phyloP scores from a whole-genome alignment of 306 rosid species.

The Glycine soja region DNA sequence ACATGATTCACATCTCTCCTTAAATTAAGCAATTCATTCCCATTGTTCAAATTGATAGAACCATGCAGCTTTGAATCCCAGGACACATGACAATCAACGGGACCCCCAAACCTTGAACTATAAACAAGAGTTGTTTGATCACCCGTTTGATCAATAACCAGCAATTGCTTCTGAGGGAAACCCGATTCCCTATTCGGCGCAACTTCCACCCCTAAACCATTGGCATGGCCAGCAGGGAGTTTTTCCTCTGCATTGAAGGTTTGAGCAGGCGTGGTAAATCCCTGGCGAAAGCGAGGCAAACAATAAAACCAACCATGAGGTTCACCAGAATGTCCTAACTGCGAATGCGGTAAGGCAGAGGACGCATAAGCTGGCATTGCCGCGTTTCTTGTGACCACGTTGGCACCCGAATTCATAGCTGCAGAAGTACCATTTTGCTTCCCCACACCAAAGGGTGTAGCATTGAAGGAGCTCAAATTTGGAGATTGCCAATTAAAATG shows the following conservation, averaged over 20 bases:
- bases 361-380: slow-evolving; percentile 52
- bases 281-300: slow-evolving; percentile 67
- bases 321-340: slow-evolving; percentile 60
- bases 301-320: slow-evolving; percentile 79
- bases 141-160: slow-evolving; percentile 74
- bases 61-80: slow-evolving; percentile 56
- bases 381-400: slow-evolving; percentile 28
- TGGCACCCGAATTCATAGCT: slow-evolving; percentile 49
- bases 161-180: slow-evolving; percentile 62
- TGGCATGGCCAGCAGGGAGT: slow-evolving; percentile 36
- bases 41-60: slow-evolving; percentile 38
- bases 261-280: slow-evolving; percentile 51
- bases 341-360: slow-evolving; percentile 56
- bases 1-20: slow-evolving; percentile 50
- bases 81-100: slow-evolving; percentile 49
- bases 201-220: slow-evolving; percentile 43
- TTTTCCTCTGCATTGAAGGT: slow-evolving; percentile 47
- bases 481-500: slow-evolving; percentile 67
- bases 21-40: slow-evolving; percentile 42
- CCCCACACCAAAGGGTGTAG: slow-evolving; percentile 52
- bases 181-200: slow-evolving; percentile 22
- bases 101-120: slow-evolving; percentile 65
- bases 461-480: slow-evolving; percentile 50
- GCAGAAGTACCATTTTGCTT: slow-evolving; percentile 59
- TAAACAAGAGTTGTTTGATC: slow-evolving; percentile 73